Base-by-base conservation (phyloP, 2,329 filamentous ascomycete species). In the Sphaerulina musiva region DNA sequence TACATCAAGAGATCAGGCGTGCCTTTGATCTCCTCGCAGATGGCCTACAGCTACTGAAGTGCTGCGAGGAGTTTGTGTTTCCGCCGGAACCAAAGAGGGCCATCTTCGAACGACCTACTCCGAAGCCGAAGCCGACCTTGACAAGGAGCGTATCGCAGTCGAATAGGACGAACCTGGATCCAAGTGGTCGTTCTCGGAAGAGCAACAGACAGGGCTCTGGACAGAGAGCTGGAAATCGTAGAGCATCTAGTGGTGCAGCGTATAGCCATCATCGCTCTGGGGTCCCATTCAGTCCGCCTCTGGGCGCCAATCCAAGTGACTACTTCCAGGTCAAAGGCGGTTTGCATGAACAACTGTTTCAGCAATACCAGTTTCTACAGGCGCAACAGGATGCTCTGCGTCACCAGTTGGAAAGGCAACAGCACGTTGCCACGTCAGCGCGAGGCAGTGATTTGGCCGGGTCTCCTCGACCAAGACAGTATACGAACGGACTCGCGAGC, bases 1-100 rank as follows among this genome's bases (percentile, higher is more conserved):
- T 98, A 31, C 93, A 98, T 69, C 72, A 89, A 61, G 93, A 98
- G 72, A 76, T 98, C 47, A 83, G 93, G 57, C 81, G 90, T 61
- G 93, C 93, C 0, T 97, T 95, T 68, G 86, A 90, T 54, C 73
- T 89, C 52, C 81, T 96, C 14, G 83, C 87, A 1, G 80, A 87
- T 42, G 72, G 71, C 48, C 87, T 83, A 20, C 89, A 93, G 63
- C 77, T 98, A 43, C 81, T 84, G 4, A 84, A 89, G 64, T 91
- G 86, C 68, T 96, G 91, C 70, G 88, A 95, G 68, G 82, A 92
- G 68, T 98, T 85, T 66, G 83, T 87, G 54, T 96, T 87, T 64
- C 93, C 93, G 3, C 86, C 88, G 52, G 88, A 95, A 68, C 90
- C 95, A 64, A 77, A 79, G 23, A 58, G 60, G 50, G 61, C 62